Conservation (phyloP, 2,329 filamentous ascomycete genomes). For the Zasmidium cellare region DNA sequence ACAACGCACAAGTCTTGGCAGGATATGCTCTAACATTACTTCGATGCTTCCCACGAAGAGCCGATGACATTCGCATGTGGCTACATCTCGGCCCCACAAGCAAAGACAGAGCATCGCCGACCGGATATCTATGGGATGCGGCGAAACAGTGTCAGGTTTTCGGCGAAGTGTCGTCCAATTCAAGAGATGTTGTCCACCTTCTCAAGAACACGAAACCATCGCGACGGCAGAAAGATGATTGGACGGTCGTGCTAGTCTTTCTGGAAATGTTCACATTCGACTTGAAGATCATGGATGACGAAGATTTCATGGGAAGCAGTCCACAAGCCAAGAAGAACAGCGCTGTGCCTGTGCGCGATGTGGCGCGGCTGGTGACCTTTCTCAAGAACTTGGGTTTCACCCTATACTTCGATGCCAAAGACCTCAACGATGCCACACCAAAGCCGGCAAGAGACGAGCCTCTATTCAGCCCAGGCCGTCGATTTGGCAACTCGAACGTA, state of each 20-base stretch:
- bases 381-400: conserved; percentile 89
- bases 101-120: conserved; percentile 57
- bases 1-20: conserved; percentile 71
- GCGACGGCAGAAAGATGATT: conserved; percentile 61
- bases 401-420: conserved; percentile 78
- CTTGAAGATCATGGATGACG: conserved; percentile 89
- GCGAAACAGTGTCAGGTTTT: conserved; percentile 60
- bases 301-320: conserved; percentile 68
- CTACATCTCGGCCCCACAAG: conserved; percentile 67
- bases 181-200: conserved; percentile 59
- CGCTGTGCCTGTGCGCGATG: conserved; percentile 68
- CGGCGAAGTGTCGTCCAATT: conserved; percentile 56
- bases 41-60: conserved; percentile 76
- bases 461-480: conserved; percentile 2
- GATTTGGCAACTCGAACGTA: conserved; percentile 5
- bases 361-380: conserved; percentile 75
- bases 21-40: conserved; percentile 85
- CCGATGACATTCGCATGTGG: conserved; percentile 93
- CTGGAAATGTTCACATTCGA: conserved; percentile 93
- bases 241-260: conserved; percentile 86
- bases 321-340: conserved; percentile 51
- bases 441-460: conserved; percentile 16
- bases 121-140: conserved; percentile 83
- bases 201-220: conserved; percentile 41
- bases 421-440: conserved; percentile 39